These are phyloP conservation scores for Sanghuangporus weigelae DNA, from an alignment of 1,284 basidiomycete genomes.

Conservation along the genomic window DNA sequence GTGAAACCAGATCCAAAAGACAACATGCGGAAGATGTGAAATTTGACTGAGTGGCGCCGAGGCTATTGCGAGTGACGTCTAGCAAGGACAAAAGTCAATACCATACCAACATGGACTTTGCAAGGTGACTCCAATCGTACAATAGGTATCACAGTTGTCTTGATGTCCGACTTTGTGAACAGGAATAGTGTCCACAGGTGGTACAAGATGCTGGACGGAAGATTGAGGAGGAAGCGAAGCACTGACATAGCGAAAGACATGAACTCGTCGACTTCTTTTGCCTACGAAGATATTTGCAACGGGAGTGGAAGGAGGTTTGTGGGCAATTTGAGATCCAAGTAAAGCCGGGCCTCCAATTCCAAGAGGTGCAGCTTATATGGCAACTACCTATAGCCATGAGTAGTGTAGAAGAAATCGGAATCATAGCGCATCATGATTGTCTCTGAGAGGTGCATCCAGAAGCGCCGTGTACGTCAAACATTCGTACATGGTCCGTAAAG, in stretches of 20 bases:
- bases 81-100: neutral
- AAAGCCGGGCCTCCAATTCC: neutral
- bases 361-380: neutral
- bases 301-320: neutral
- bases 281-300: neutral
- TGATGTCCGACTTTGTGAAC: constrained; percentile 19
- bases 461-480: neutral
- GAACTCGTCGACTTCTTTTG: neutral
- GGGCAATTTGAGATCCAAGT: neutral
- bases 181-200: constrained; percentile 21
- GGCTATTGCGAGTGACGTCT: constrained; percentile 34
- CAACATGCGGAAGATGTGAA: constrained; percentile 23
- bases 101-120: neutral
- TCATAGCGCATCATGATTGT: neutral
- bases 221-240: neutral
- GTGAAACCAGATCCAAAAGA: constrained; percentile 40
- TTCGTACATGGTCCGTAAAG: neutral
- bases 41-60: constrained; percentile 26
- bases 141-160: constrained; percentile 18
- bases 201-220: constrained; percentile 15
- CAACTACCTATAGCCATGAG: neutral
- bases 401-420: neutral
- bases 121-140: constrained; percentile 6
- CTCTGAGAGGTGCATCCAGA: neutral
- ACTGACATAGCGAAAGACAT: neutral